phyloP scores from a whole-genome alignment of 306 rosid species.

The Rosa lucieae region DNA sequence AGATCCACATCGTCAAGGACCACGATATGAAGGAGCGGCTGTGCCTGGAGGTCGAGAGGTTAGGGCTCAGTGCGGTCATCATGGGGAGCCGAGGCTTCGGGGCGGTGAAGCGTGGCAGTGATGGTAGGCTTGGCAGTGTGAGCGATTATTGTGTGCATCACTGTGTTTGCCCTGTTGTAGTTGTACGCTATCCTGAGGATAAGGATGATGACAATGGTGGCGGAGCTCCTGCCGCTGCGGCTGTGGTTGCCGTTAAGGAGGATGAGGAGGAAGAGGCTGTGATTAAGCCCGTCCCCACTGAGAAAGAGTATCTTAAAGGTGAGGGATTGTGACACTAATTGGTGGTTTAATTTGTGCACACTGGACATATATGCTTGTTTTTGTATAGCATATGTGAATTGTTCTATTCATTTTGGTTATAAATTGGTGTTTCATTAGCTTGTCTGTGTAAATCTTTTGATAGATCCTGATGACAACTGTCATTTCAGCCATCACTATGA shows the following conservation, averaged over 20 bases:
- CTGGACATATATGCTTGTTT: too few species aligned
- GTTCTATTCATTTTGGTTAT: not conserved
- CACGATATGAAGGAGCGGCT: slow-evolving; percentile 97
- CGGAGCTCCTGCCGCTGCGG: slow-evolving; percentile 3
- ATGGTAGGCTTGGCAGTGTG: slow-evolving; percentile 89
- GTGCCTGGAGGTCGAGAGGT: slow-evolving; percentile 88
- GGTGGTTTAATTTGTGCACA: not conserved
- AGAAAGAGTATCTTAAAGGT: slow-evolving; percentile 55
- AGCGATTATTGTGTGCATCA: slow-evolving; percentile 97
- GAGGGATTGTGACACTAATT: slow-evolving; percentile 23
- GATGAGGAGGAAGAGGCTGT: slow-evolving; percentile 45
- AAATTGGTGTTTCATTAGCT: not conserved
- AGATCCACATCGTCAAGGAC: slow-evolving; percentile 98
- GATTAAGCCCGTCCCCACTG: slow-evolving; percentile 30
- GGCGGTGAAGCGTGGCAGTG: slow-evolving; percentile 72
- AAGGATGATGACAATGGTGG: slow-evolving; percentile 40
- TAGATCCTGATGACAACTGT: not conserved
- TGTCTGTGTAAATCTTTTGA: not conserved
- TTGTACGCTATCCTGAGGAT: slow-evolving; percentile 88
- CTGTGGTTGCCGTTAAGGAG: slow-evolving; percentile 39
- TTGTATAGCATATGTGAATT: too few species aligned
- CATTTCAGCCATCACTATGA: not conserved
- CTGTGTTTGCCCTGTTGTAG: slow-evolving; percentile 94
- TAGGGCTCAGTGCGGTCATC: slow-evolving; percentile 91
- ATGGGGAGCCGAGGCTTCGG: slow-evolving; percentile 99